Evolutionary conservation across 2,329 filamentous ascomycete species (phyloP), one percentile per base, ranked within the genome.

Genomic region (Diaporthe velutina): DNA sequence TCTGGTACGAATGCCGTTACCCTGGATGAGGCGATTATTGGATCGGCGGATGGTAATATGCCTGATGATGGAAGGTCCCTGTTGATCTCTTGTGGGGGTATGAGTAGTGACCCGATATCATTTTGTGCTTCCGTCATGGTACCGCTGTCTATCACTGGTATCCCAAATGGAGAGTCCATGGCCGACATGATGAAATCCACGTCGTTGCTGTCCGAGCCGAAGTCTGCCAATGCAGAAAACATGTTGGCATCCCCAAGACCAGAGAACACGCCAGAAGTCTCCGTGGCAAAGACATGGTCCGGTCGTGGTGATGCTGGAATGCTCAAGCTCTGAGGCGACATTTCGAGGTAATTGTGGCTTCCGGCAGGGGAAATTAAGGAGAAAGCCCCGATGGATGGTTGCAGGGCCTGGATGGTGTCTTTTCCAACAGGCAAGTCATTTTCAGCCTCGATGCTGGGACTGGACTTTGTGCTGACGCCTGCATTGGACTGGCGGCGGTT

Each of bases 181-280:
- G 38, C 2, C 3, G 58, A 61, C 58, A 61, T 61, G n/a, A 61
- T 61, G n/a, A 61, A 28, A 38, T 61, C n/a, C 35, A 61, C 35
- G n/a, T 28, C 58, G 8, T 42, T 42, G 25, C 15, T 15, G 22
- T 61, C 38, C 3, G n/a, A 40, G 25, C 8, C 35, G 15, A 61
- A 61, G 4, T 19, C 38, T 1, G n/a, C n/a, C n/a, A 61, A 2
- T 19, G 38, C 6, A 19, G 58, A 42, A 22, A 42, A 42, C 35
- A 61, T 61, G 17, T 61, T 3, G 35, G 33, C 38, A 0, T 61
- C 58, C 12, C 15, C 55, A 25, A n/a, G 38, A 8, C 3, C 35
- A 9, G 35, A 19, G 35, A 42, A 28, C 3, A 19, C 15, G 15
- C 22, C 58, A 3, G 35, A 28, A 13, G n/a, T 10, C n/a, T 61